Conservation (phyloP, 768 basidiomycete genomes). For the Brasilioporus rufonigricans region DNA sequence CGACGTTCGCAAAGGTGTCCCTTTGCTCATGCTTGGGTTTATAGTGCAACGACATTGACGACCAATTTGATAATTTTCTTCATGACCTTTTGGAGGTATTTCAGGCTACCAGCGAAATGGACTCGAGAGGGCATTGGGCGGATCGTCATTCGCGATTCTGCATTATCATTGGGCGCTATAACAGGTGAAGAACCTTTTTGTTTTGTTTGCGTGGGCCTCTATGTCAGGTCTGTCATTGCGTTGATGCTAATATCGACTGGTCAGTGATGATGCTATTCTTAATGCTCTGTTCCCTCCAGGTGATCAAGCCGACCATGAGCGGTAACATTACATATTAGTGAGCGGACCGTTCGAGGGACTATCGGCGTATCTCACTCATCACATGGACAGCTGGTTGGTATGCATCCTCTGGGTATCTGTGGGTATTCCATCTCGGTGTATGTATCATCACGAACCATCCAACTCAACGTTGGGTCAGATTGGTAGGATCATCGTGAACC, state of each 20-base stretch:
- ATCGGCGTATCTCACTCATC: not conserved
- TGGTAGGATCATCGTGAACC: slow-evolving; percentile 15
- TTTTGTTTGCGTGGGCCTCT: too few relatives aligned
- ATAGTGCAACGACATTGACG: slow-evolving; percentile 19
- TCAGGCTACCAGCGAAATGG: slow-evolving; percentile 11
- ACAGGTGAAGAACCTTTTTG: slow-evolving; percentile 9
- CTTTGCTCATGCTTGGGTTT: not conserved
- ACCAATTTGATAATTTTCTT: slow-evolving; percentile 11
- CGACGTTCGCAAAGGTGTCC: not conserved
- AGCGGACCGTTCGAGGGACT: not conserved
- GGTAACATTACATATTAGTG: slow-evolving; percentile 25
- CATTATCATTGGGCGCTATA: slow-evolving; percentile 4
- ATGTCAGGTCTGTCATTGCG: not conserved
- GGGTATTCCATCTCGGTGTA: not conserved
- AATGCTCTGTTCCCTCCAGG: slow-evolving; percentile 11
- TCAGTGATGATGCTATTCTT: slow-evolving; percentile 20
- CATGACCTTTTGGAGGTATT: slow-evolving; percentile 20
- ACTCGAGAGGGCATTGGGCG: slow-evolving; percentile 1
- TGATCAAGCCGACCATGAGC: slow-evolving; percentile 11
- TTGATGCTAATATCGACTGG: not conserved
- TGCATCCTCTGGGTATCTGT: slow-evolving; percentile 19
- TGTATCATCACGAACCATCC: too few relatives aligned
- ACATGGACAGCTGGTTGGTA: slow-evolving; percentile 19
- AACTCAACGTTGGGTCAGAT: slow-evolving; percentile 6
- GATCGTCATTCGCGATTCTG: slow-evolving; percentile 19